Base-by-base conservation (phyloP, 1,284 basidiomycete genomes). In the Ustilago hordei region DNA sequence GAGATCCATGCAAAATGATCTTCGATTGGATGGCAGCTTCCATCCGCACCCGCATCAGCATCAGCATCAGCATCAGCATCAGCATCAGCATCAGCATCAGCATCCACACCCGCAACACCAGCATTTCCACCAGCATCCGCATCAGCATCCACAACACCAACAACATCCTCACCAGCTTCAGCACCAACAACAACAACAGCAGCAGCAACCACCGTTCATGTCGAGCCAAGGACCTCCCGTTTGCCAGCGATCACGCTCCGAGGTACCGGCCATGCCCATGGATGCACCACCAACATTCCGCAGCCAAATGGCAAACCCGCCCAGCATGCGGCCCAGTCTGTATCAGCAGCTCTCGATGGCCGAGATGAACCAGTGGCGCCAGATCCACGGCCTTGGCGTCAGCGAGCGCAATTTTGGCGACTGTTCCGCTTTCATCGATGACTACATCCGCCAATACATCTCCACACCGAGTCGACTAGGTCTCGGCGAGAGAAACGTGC, bases 401-500 rank as follows among this genome's bases (percentile, higher is more conserved):
- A 43, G 69, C 36, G 64, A 73, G n/a, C 48, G 59, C 47, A 68
- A 61, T 62, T 54, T 80, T 41, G 74, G 76, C 58, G 80, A 81
- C 57, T 81, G 80, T 53, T 76, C 71, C 13, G 57, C 75, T 39
- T 81, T 81, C 64, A 80, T 81, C 54, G 62, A 76, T 15, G 79
- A 79, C 45, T 80, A 75, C 43, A 73, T 85, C 19, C 64, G 69
- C 11, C 70, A 85, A 32, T 98, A 95, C 86, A 90, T 95, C 57
- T 90, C 91, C 34, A 91, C 94, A 12, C 89, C 91, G 31, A 97
- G 97, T 86, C 91, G 95, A 31, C 90, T 98, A 57, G 92, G 92
- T 1, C 92, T 93, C 80, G 95, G 95, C 55, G 95, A 98, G 87
- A 91, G 95, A 59, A 95, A 93, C 12, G 91, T 98, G 70, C 92